phyloP scores from a whole-genome alignment of 345 rosid genomes.

The Pugionium cornutum region DNA sequence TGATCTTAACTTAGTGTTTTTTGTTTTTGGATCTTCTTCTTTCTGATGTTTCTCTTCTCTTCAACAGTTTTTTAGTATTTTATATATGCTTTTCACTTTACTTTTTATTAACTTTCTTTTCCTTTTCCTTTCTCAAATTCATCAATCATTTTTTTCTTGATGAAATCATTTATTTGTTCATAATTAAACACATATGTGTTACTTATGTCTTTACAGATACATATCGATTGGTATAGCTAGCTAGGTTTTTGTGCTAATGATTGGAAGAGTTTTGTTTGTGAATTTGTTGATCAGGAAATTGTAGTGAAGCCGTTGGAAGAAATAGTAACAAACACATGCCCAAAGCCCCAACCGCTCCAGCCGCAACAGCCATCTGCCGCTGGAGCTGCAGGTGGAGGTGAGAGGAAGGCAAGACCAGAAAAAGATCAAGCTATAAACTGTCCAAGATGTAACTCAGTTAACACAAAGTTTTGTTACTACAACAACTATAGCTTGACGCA shows the following conservation, averaged over 20 bases:
- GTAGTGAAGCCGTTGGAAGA: slow-evolving; percentile 91
- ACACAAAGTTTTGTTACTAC: slow-evolving; percentile 98
- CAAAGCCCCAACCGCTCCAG: slow-evolving; percentile 40
- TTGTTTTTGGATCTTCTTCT: slow-evolving; percentile 43
- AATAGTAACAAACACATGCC: slow-evolving; percentile 65
- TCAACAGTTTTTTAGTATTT: slow-evolving; percentile 29
- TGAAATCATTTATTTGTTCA: slow-evolving; percentile 18
- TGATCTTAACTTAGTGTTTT: slow-evolving; percentile 17
- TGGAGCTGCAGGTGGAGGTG: slow-evolving; percentile 23
- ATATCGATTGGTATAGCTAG: too few species aligned
- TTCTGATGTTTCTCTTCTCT: slow-evolving; percentile 24
- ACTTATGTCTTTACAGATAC: slow-evolving; percentile 5
- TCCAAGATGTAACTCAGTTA: slow-evolving; percentile 92
- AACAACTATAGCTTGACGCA: slow-evolving; percentile 98
- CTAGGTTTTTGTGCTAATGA: slow-evolving; percentile 5
- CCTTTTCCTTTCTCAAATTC: slow-evolving; percentile 11
- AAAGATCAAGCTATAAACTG: slow-evolving; percentile 88
- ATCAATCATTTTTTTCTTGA: slow-evolving; percentile 23
- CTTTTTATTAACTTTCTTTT: slow-evolving; percentile 37
- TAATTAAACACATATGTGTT: background rate
- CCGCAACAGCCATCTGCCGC: slow-evolving; percentile 37
- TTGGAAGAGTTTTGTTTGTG: slow-evolving; percentile 5
- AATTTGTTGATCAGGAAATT: slow-evolving; percentile 55
- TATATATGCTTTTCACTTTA: slow-evolving; percentile 48
- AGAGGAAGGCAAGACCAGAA: slow-evolving; percentile 68